A percentile compares a stretch with the other conserved stretches of the same genome.
Conservation (phyloP, 202 grass and related monocot genomes). For the Schoenoplectus triqueter region DNA sequence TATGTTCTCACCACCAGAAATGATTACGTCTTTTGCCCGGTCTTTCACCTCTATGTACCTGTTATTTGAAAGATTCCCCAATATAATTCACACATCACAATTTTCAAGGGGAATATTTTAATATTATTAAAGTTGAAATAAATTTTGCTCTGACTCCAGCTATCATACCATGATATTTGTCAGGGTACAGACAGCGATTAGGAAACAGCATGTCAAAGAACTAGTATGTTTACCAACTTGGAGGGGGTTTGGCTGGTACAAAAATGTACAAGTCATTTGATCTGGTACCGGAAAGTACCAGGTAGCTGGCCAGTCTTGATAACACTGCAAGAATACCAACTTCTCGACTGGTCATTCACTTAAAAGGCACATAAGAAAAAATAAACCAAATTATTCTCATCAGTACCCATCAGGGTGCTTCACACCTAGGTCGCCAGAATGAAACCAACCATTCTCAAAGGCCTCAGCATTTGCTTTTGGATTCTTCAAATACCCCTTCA, state of each 20-base stretch:
- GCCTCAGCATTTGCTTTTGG: conserved; percentile 74
- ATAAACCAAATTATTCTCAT: neutral
- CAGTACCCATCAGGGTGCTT: conserved; percentile 64
- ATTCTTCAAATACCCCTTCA: conserved; percentile 96
- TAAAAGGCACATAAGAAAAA: neutral
- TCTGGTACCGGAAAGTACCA: neutral
- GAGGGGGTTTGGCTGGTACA: neutral
- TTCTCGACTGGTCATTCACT: neutral
- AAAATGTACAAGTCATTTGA: neutral
- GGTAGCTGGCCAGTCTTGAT: neutral
- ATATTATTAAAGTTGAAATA: neutral
- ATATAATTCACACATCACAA: neutral
- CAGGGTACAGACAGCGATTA: neutral
- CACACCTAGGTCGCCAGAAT: conserved; percentile 82
- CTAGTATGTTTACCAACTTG: neutral
- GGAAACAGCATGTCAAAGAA: neutral
- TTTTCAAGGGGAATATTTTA: neutral
- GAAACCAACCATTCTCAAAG: conserved; percentile 91
- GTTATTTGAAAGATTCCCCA: conserved; percentile 17
- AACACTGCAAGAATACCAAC: neutral
- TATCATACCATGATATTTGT: neutral
- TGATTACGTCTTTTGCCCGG: conserved; percentile 94
- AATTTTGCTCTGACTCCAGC: neutral
- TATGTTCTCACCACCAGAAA: conserved; percentile 95
- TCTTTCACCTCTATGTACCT: conserved; percentile 92